Percentiles rank a stretch among this genome's conserved stretches.
Evolutionary conservation across 108 stramenopile species (phyloP).

Genomic region (Mayamaea pseudoterrestris): DNA sequence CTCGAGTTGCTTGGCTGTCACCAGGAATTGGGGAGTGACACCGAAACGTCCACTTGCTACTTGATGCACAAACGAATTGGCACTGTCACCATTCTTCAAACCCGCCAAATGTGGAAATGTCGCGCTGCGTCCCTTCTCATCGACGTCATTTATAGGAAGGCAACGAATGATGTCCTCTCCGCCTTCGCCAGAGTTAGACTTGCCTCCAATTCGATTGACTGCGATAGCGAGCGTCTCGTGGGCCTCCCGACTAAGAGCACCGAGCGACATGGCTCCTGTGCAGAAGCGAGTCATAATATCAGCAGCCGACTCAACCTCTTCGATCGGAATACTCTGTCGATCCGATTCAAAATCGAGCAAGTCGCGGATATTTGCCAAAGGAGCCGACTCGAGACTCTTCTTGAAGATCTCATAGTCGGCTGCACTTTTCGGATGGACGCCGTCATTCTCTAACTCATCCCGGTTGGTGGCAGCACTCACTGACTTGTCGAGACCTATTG

Average conservation of each 20-base stretch:
- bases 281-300: constrained; percentile 88
- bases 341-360: constrained; percentile 85
- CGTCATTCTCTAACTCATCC: constrained; percentile 65
- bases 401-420: constrained; percentile 86
- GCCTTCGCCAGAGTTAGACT: constrained; percentile 92
- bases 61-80: constrained; percentile 84
- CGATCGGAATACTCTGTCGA: constrained; percentile 64
- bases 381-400: constrained; percentile 62
- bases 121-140: constrained; percentile 63
- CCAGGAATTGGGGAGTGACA: constrained; percentile 87
- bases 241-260: constrained; percentile 84
- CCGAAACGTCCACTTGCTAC: constrained; percentile 91
- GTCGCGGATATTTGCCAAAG: constrained; percentile 86
- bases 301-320: constrained; percentile 73
- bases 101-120: constrained; percentile 84
- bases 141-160: constrained; percentile 55
- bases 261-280: constrained; percentile 92
- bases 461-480: constrained; percentile 74
- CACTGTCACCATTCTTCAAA: constrained; percentile 82
- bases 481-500: constrained; percentile 76
- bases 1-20: constrained; percentile 85
- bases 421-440: constrained; percentile 56
- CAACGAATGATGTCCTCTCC: constrained; percentile 80
- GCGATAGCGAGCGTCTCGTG: constrained; percentile 94
- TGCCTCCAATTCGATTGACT: constrained; percentile 87